Base-by-base conservation (phyloP, 179 eudicot species). In the Spinacia oleracea region DNA sequence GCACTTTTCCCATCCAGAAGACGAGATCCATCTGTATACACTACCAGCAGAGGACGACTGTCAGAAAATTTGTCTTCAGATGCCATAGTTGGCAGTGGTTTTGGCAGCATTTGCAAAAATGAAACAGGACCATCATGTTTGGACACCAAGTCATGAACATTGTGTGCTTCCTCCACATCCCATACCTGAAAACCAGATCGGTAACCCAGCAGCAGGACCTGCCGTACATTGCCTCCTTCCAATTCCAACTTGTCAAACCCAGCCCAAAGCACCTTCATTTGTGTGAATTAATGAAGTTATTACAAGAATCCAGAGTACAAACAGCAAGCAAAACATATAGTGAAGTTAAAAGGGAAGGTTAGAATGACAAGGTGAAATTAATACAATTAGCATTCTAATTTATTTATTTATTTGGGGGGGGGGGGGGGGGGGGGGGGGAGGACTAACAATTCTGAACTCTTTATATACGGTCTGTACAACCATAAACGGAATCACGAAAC, bases 101-200 rank as follows among this genome's bases (percentile, higher is more conserved):
- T 89, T 68, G 95, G 97, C 56, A 88, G 84, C 82, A 89, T 79
- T 88, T 93, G 97, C 86, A 93, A 78, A 85, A 89, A 92, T 5
- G 95, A 88, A 73, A 90, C 92, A 60, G 95, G 88, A 56, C 95
- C 97, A 78, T 93, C 97, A 81, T 84, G 79, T 82, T 89, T 86
- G 70, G 91, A 87, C 43, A 89, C 93, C 75, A 93, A 81, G 80
- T 85, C 89, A 50, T 74, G 83, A 77, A 93, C 90, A 81, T 93
- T 89, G 63, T 92, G 87, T 38, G 90, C 90, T 75, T 88, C 95
- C 85, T 93, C 97, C 72, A 92, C 95, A 86, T 93, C 98, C 97
- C 97, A 93, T 68, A 93, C 90, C 86, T 93, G 97, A 81, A 93
- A 93, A 77, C 98, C 95, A 80, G 87, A 88, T 72, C 87, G 84